Evolutionary conservation across 2,329 filamentous ascomycete species (phyloP).

Genomic region (Curvularia sp.): DNA sequence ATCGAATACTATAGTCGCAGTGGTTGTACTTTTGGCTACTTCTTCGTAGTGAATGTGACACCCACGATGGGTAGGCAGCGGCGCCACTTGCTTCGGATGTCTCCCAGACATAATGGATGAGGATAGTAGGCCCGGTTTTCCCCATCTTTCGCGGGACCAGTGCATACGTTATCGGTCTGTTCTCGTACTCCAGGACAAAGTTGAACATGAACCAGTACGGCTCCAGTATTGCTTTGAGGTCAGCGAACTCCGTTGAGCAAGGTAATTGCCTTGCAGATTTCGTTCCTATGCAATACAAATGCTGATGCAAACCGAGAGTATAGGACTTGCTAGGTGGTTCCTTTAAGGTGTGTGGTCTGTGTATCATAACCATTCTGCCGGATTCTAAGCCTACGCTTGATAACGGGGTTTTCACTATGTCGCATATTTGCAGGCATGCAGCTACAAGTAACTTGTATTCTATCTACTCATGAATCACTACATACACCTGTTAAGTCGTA

Average conservation of each 20-base stretch:
- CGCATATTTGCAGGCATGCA: not conserved
- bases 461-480: not conserved
- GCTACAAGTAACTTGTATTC: not conserved
- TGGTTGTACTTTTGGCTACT: constrained; percentile 4
- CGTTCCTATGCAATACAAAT: not conserved
- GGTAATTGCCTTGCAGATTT: not conserved
- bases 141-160: not conserved
- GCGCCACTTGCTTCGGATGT: not conserved
- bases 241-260: not conserved
- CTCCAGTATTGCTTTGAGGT: constrained; percentile 1
- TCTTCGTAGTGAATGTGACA: not conserved
- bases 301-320: not conserved
- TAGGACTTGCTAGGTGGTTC: too few species aligned
- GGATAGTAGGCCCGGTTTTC: not conserved
- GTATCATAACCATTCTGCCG: not conserved
- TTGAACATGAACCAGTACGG: constrained; percentile 15
- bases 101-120: not conserved
- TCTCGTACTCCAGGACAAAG: constrained; percentile 2
- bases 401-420: not conserved
- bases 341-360: too few species aligned
- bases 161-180: not conserved
- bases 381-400: not conserved
- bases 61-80: not conserved
- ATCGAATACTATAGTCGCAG: constrained; percentile 11
- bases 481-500: not conserved